Conservation (phyloP, 2,329 filamentous ascomycete species). For the Aureobasidium lini region DNA sequence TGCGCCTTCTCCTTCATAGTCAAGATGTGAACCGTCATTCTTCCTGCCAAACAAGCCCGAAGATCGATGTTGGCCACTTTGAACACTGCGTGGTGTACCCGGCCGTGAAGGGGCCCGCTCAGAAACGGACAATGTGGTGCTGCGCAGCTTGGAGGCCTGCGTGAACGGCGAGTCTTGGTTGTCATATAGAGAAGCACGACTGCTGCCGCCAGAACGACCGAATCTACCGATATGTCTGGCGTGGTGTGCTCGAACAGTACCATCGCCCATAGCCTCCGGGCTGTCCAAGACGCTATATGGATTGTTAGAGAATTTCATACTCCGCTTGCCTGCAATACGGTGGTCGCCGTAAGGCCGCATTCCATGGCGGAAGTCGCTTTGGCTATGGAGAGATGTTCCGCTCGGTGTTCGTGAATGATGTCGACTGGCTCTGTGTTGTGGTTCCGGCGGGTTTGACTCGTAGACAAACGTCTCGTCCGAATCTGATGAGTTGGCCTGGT, state of each 20-base stretch:
- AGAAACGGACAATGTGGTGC: slow-evolving; percentile 43
- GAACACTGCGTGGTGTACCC: slow-evolving; percentile 54
- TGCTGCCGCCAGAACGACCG: slow-evolving; percentile 58
- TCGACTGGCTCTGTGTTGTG: slow-evolving; percentile 55
- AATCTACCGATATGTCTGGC: slow-evolving; percentile 77
- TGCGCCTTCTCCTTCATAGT: slow-evolving; percentile 70
- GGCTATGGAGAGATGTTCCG: slow-evolving; percentile 70
- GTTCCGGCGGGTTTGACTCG: slow-evolving; percentile 80
- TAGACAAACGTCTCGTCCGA: slow-evolving; percentile 99
- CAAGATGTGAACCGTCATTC: slow-evolving; percentile 59
- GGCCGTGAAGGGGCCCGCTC: slow-evolving; percentile 60
- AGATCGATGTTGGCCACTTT: slow-evolving; percentile 39
- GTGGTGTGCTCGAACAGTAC: slow-evolving; percentile 48
- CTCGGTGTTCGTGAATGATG: slow-evolving; percentile 94
- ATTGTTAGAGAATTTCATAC: slow-evolving; percentile 89
- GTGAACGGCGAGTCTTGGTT: slow-evolving; percentile 68
- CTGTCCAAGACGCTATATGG: slow-evolving; percentile 58
- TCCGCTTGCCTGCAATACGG: slow-evolving; percentile 68
- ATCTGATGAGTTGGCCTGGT: slow-evolving; percentile 92
- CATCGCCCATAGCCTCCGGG: slow-evolving; percentile 31
- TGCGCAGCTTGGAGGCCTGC: slow-evolving; percentile 58
- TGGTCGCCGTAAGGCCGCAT: slow-evolving; percentile 58
- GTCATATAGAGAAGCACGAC: slow-evolving; percentile 64
- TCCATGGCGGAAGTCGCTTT: slow-evolving; percentile 51
- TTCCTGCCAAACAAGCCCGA: slow-evolving; percentile 40